Conservation (phyloP, 1,284 basidiomycete species). For the Melampsora medusae region DNA sequence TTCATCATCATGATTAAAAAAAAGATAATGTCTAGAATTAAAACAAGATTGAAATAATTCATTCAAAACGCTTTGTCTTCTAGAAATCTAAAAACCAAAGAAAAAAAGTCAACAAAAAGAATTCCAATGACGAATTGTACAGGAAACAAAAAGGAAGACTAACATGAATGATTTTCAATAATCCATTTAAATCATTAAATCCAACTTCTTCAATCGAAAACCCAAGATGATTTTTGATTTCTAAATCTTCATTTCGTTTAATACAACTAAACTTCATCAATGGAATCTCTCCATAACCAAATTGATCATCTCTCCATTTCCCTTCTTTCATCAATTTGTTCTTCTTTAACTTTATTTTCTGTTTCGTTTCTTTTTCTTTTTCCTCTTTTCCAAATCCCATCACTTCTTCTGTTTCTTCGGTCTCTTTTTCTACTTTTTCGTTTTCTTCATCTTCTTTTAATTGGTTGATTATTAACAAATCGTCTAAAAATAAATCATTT, state of each 20-base stretch:
- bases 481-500: not conserved
- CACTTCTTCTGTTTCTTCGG: not conserved
- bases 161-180: slow-evolving; percentile 38
- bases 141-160: not conserved
- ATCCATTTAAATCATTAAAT: slow-evolving; percentile 16
- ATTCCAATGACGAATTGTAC: too few species aligned
- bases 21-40: slow-evolving; percentile 21
- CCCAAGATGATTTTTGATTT: not conserved
- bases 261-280: slow-evolving; percentile 1
- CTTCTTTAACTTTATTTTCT: too few species aligned
- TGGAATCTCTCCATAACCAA: not conserved
- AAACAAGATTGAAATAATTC: slow-evolving; percentile 41
- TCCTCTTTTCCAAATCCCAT: not conserved
- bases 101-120: not conserved
- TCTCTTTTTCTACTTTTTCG: not conserved
- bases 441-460: not conserved
- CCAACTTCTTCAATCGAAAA: slow-evolving; percentile 15
- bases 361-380: too few species aligned
- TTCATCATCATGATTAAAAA: not conserved
- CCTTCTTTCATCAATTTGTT: too few species aligned
- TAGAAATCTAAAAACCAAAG: slow-evolving; percentile 20
- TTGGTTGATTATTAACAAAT: not conserved
- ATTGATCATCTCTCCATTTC: not conserved
- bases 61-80: slow-evolving; percentile 28
- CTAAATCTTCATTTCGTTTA: not conserved